phyloP scores from a whole-genome alignment of 176 grass and related monocot genomes.

The Rhipidocladum racemiflorum region DNA sequence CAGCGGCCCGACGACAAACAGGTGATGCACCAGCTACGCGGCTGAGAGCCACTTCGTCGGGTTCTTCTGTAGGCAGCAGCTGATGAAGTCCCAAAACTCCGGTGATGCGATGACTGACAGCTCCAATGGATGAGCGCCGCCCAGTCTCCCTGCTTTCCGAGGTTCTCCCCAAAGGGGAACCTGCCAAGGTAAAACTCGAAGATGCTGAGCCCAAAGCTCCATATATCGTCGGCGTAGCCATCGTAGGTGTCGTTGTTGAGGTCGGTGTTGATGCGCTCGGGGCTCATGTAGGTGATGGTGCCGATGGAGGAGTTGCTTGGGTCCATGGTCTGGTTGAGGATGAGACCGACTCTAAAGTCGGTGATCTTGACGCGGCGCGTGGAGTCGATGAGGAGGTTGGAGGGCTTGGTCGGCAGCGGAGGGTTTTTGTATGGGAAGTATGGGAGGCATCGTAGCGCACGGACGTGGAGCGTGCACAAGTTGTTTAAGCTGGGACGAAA shows the following conservation, averaged over 20 bases:
- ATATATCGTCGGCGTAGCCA: constrained; percentile 77
- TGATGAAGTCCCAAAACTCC: constrained; percentile 71
- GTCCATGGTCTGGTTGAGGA: constrained; percentile 94
- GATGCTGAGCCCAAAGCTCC: constrained; percentile 98
- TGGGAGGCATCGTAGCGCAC: too few species aligned
- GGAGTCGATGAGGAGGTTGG: constrained; percentile 85
- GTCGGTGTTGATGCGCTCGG: constrained; percentile 91
- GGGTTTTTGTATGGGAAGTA: too few species aligned
- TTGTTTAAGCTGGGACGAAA: too few species aligned
- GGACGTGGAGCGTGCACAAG: too few species aligned
- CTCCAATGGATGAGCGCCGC: constrained; percentile 63
- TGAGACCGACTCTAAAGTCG: constrained; percentile 68
- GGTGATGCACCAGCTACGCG: constrained; percentile 78
- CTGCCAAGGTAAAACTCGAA: constrained; percentile 88
- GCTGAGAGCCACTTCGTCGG: constrained; percentile 41
- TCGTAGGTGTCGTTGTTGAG: constrained; percentile 80
- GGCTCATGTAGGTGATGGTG: constrained; percentile 97
- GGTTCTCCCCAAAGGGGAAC: constrained; percentile 89
- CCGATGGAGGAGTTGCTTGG: constrained; percentile 87
- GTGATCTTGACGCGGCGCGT: constrained; percentile 79
- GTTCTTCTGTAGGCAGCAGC: constrained; percentile 87
- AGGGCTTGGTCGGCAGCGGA: too few species aligned
- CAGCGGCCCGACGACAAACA: constrained; percentile 48
- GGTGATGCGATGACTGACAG: constrained; percentile 43
- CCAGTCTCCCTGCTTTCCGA: constrained; percentile 76